Evolutionary conservation across 495 filamentous ascomycete genomes (phyloP).

Genomic region (Penicillium egyptiacum): DNA sequence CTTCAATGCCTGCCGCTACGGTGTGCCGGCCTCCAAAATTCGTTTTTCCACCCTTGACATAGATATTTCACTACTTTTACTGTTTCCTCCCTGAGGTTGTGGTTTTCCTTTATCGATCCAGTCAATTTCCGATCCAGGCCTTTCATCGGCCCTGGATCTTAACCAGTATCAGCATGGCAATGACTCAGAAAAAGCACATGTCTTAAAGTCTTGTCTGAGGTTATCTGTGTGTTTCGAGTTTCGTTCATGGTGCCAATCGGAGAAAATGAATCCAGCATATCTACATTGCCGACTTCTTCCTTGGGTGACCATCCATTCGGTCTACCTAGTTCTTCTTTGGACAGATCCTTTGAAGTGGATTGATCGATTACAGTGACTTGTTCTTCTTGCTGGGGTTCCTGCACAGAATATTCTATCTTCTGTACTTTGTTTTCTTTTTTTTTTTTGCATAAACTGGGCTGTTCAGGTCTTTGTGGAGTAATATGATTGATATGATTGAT

Average conservation of each 20-base stretch:
- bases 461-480: slow-evolving; percentile 14
- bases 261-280: slow-evolving; percentile 1
- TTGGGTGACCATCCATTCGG: neutral
- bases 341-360: neutral
- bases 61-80: slow-evolving; percentile 33
- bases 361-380: neutral
- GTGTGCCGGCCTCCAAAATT: slow-evolving; percentile 34
- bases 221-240: slow-evolving; percentile 11
- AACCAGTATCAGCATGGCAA: slow-evolving; percentile 26
- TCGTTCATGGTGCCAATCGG: neutral
- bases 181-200: slow-evolving; percentile 19
- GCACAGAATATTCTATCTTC: slow-evolving; percentile 12
- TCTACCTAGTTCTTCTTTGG: neutral
- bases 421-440: slow-evolving; percentile 17
- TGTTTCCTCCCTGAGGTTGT: slow-evolving; percentile 8
- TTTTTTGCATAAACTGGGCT: slow-evolving; percentile 22
- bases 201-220: slow-evolving; percentile 22
- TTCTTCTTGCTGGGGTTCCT: neutral
- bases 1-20: slow-evolving; percentile 37
- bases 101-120: slow-evolving; percentile 14
- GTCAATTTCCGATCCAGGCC: slow-evolving; percentile 13
- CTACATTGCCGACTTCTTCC: slow-evolving; percentile 1
- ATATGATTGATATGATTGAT: slow-evolving; percentile 17
- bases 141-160: slow-evolving; percentile 17
- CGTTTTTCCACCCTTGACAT: slow-evolving; percentile 31